Base-by-base conservation (phyloP, 148 eudicot species). In the Spergularia bocconei region DNA sequence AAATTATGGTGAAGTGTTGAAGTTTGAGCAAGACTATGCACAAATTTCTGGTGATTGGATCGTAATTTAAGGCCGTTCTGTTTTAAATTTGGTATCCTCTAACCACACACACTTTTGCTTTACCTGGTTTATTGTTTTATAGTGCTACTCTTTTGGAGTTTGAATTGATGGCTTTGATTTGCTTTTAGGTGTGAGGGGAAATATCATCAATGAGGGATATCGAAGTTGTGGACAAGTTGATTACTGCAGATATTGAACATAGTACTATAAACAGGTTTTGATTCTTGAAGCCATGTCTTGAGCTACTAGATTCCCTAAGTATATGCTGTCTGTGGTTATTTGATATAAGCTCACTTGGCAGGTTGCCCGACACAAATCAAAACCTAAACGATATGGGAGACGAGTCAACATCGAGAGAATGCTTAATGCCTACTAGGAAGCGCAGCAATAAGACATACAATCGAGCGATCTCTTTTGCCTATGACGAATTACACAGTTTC, bases 401-500 rank as follows among this genome's bases (percentile, higher is more conserved):
- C 48, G 66, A 71, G 52, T 20, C 67, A n/a, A 64, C 79, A 12
- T 71, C 79, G 19, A 53, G 47, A 71, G 63, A 63, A 20, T 10
- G 17, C 53, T 17, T 80, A 21, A 16, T 80, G 51, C 79, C 83
- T 17, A 71, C 15, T 54, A 25, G 2, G 0, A 36, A 2, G 25
- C 66, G 13, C 61, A 50, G 39, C 48, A 48, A n/a, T 44, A 82
- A 74, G 56, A 57, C 71, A 11, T 84, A 76, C 64, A 47, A 75
- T 0, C 85, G 98, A 4, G 62, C 65, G 67, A 36, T 75, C 0
- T 96, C 99, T 0, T 81, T 89, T 77, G 83, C 87, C 1, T 73
- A 74, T 16, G 99, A 96, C 68, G 99, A 96, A 67, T 67, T 96
- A 2, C 82, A 74, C 1, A 78, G 84, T 67, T 88, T 96, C 72